Conservation (phyloP, 164 flowering plant species). For the Vitis amurensis region DNA sequence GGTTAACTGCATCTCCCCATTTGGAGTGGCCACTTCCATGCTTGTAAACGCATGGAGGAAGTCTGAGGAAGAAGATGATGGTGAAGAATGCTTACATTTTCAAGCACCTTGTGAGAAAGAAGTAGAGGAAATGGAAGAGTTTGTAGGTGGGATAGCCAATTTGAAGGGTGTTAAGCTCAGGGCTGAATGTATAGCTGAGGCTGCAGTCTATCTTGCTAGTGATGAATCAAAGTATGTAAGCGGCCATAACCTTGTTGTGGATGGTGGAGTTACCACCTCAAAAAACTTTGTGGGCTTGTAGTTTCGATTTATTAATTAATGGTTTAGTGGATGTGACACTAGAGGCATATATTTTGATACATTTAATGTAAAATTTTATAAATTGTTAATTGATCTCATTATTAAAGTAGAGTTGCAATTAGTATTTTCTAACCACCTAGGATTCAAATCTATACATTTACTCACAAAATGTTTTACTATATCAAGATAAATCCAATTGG, state of each 20-base stretch:
- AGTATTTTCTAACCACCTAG: too few relatives aligned
- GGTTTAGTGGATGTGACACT: neutral
- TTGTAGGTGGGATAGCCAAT: constrained; percentile 59
- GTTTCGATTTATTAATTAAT: neutral
- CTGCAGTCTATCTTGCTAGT: constrained; percentile 73
- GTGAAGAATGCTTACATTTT: constrained; percentile 22
- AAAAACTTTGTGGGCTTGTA: constrained; percentile 63
- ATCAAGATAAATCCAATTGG: too few relatives aligned
- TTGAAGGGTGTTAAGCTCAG: constrained; percentile 52
- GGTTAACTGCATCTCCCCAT: constrained; percentile 88
- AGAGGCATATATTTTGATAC: too few relatives aligned
- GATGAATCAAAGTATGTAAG: constrained; percentile 80
- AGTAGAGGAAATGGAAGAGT: constrained; percentile 74
- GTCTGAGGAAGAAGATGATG: constrained; percentile 17
- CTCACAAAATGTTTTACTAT: too few relatives aligned
- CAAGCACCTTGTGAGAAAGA: constrained; percentile 41
- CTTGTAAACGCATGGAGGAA: constrained; percentile 68
- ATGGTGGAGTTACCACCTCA: constrained; percentile 71
- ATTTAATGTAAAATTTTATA: too few relatives aligned
- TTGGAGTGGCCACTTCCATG: constrained; percentile 84
- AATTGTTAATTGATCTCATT: too few relatives aligned
- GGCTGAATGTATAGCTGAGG: constrained; percentile 69
- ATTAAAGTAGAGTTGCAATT: too few relatives aligned
- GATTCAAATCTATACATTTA: too few relatives aligned
- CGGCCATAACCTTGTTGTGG: constrained; percentile 81